Percentiles rank a stretch among this genome's conserved stretches.
Evolutionary conservation across 768 basidiomycete genomes (phyloP).

Genomic region (Trametes cubensis): DNA sequence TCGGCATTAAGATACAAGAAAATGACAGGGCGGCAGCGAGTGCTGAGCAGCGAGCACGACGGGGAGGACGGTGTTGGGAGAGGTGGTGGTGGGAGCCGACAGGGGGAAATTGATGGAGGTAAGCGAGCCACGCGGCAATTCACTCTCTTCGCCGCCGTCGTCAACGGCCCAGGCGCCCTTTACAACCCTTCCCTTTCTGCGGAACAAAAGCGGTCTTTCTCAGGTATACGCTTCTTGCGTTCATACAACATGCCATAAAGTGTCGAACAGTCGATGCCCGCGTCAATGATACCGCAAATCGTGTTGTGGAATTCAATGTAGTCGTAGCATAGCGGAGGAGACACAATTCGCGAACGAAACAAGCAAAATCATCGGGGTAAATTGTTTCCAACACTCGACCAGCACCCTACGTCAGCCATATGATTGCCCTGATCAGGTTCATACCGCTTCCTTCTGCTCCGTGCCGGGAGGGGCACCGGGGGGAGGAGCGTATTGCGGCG

Average conservation of each 20-base stretch:
- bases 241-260: not conserved
- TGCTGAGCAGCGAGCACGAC: slow-evolving; percentile 14
- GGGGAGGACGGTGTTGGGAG: slow-evolving; percentile 14
- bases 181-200: slow-evolving; percentile 8
- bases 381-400: not conserved
- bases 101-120: slow-evolving; percentile 20
- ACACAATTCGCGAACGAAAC: not conserved
- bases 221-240: slow-evolving; percentile 3
- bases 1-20: slow-evolving; percentile 57
- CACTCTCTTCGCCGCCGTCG: slow-evolving; percentile 17
- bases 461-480: slow-evolving; percentile 6
- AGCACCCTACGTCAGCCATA: slow-evolving; percentile 3
- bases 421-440: slow-evolving; percentile 1
- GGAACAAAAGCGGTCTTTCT: slow-evolving; percentile 16
- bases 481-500: slow-evolving; percentile 15
- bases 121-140: slow-evolving; percentile 23
- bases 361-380: not conserved
- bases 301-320: not conserved
- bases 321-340: not conserved
- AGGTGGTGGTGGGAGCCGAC: slow-evolving; percentile 21
- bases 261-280: not conserved
- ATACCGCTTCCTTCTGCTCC: slow-evolving; percentile 11
- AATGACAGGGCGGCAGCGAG: slow-evolving; percentile 13
- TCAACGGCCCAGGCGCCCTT: slow-evolving; percentile 17
- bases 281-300: not conserved